A percentile compares a stretch with the other conserved stretches of the same genome.
These are phyloP conservation scores for Xylaria hypoxylon DNA, from an alignment of 2,329 filamentous ascomycete species.

Conservation along the genomic window DNA sequence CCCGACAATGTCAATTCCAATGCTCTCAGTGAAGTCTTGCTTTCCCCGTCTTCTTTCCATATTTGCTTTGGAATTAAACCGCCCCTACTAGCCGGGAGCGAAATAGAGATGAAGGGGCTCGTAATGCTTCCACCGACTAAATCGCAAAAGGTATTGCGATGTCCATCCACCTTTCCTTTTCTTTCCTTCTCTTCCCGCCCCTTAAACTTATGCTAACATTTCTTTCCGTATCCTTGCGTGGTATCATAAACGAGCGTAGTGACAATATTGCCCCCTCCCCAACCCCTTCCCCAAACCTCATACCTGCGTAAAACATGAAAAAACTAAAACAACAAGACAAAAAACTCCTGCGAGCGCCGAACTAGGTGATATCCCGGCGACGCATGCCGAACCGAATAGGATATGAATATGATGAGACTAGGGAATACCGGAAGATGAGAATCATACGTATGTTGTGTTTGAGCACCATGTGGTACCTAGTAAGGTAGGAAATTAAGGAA, in stretches of 20 bases:
- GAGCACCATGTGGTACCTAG: background rate
- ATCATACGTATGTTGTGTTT: slow-evolving; percentile 4
- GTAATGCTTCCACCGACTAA: background rate
- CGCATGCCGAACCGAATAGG: slow-evolving; percentile 28
- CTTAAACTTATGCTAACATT: slow-evolving; percentile 6
- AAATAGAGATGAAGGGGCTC: background rate
- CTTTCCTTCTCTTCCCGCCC: background rate
- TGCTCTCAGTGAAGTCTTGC: background rate
- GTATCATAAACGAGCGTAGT: slow-evolving; percentile 47
- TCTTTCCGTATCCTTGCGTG: slow-evolving; percentile 39
- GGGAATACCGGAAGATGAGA: slow-evolving; percentile 4
- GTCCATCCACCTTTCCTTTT: background rate
- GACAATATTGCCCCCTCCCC: slow-evolving; percentile 22
- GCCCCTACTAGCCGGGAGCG: background rate
- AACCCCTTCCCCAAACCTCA: slow-evolving; percentile 26
- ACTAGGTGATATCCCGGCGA: slow-evolving; percentile 29
- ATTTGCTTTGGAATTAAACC: background rate
- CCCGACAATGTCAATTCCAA: background rate
- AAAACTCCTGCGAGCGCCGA: slow-evolving; percentile 40
- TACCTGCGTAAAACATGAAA: background rate
- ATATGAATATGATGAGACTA: background rate
- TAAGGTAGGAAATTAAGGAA: background rate
- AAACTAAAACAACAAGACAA: background rate
- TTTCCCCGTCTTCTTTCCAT: background rate
- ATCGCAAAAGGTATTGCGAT: slow-evolving; percentile 11